Conservation (phyloP, 139 green algal species). For the Protoeuglena noctilucae region DNA sequence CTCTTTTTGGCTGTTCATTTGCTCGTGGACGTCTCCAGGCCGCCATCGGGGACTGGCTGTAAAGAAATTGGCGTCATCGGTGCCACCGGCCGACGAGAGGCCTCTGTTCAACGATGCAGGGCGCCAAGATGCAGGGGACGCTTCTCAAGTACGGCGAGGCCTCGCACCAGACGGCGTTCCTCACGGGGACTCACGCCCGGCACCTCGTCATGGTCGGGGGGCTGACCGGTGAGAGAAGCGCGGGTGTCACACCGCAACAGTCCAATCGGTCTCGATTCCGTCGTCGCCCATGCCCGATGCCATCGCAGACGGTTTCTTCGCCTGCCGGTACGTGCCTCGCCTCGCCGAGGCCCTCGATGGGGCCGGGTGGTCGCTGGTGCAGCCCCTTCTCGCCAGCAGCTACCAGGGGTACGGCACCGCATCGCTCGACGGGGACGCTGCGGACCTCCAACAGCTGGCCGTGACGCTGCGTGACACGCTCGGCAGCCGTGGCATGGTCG, state of each 20-base stretch:
- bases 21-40: no score
- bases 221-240: conserved; percentile 2
- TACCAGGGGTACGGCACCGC: neutral
- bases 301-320: neutral
- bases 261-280: no score
- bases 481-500: no score
- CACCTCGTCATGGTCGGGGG: conserved; percentile 9
- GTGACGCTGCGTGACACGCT: no score
- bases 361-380: neutral
- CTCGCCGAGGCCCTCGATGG: neutral
- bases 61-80: no score
- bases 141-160: conserved; percentile 3
- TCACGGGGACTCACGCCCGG: neutral
- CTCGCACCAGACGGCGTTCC: neutral
- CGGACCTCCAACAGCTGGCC: neutral
- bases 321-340: conserved; percentile 1
- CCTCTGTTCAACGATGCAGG: no score
- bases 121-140: no score
- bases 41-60: no score
- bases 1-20: no score
- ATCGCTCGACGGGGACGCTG: conserved; percentile 6
- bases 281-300: no score
- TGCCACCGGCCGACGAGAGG: no score
- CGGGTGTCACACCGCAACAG: no score
- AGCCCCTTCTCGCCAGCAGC: neutral